phyloP scores from a whole-genome alignment of 176 grass and related monocot genomes.

The Zizania latifolia region DNA sequence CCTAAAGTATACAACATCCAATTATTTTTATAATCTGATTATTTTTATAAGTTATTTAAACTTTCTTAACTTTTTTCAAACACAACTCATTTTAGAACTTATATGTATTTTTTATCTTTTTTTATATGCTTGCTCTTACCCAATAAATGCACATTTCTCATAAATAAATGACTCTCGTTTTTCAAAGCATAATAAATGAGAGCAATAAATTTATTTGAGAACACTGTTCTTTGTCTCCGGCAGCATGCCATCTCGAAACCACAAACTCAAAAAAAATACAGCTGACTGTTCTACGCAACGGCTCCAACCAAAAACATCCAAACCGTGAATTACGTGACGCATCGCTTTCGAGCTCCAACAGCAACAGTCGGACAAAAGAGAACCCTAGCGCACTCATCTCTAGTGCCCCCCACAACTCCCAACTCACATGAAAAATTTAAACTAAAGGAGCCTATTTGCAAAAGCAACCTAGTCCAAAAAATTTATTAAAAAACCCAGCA shows the following conservation, averaged over 20 bases:
- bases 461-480: not conserved
- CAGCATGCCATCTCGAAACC: not conserved
- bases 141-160: too few species aligned
- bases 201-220: too few species aligned
- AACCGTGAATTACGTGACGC: not conserved
- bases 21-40: too few species aligned
- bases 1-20: too few species aligned
- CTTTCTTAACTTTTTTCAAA: too few species aligned
- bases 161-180: too few species aligned
- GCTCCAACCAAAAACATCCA: not conserved
- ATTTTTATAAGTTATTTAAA: too few species aligned
- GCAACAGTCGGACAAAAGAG: constrained; percentile 34
- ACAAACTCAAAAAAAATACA: not conserved
- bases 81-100: too few species aligned
- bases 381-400: constrained; percentile 3
- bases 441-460: not conserved
- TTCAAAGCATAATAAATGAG: too few species aligned
- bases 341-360: not conserved
- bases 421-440: not conserved
- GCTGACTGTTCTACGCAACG: not conserved
- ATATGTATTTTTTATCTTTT: too few species aligned
- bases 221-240: not conserved
- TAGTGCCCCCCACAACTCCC: not conserved
- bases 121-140: too few species aligned
- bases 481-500: not conserved